Evolutionary conservation across 164 flowering plant genomes (phyloP).

Genomic region (Echeveria elegans): DNA sequence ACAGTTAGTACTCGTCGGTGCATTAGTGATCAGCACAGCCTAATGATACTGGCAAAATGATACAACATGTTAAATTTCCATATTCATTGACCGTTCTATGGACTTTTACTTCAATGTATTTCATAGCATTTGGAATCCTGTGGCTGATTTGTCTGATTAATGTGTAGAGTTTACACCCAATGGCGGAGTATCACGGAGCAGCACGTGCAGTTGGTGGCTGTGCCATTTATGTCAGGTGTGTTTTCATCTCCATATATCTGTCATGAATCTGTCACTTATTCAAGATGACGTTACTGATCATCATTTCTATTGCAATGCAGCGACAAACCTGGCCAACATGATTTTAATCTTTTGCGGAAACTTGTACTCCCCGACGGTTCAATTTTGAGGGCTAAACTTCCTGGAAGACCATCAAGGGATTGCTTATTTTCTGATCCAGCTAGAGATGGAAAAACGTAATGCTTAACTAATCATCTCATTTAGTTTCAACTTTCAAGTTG

Average conservation of each 20-base stretch:
- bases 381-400: constrained; percentile 68
- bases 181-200: constrained; percentile 91
- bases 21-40: not conserved
- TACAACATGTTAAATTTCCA: not conserved
- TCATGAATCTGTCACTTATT: not conserved
- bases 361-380: constrained; percentile 84
- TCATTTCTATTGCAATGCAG: constrained; percentile 23
- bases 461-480: not conserved
- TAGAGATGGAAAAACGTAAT: constrained; percentile 71
- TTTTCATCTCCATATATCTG: not conserved
- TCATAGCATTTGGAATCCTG: not conserved
- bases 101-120: not conserved
- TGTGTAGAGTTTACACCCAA: constrained; percentile 71
- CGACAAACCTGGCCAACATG: constrained; percentile 81
- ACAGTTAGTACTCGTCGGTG: not conserved
- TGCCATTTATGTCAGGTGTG: constrained; percentile 78
- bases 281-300: constrained; percentile 6
- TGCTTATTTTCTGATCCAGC: constrained; percentile 84
- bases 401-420: constrained; percentile 75
- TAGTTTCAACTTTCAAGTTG: not conserved
- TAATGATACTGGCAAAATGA: not conserved
- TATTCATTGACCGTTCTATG: not conserved
- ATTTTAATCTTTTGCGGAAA: constrained; percentile 59
- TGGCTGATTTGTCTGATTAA: constrained; percentile 1
- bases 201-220: constrained; percentile 92